A percentile compares a stretch with the other conserved stretches of the same genome.
These are phyloP conservation scores for Maudiozyma humilis DNA, from an alignment of 1,139 yeast species.

Conservation along the genomic window DNA sequence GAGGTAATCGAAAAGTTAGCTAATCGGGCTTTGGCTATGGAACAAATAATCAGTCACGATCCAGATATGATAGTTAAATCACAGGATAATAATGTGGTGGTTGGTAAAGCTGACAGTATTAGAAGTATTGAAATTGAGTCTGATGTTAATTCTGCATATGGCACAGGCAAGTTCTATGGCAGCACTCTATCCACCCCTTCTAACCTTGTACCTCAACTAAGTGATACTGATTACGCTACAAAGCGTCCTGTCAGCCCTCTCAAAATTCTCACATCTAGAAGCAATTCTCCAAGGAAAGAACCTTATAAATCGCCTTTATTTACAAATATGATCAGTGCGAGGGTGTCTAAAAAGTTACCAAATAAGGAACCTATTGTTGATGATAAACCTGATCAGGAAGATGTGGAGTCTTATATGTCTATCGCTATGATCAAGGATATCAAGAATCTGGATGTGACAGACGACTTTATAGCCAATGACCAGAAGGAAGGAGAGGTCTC, in stretches of 20 bases:
- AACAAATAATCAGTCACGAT: conserved; percentile 7
- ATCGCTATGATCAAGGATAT: neutral
- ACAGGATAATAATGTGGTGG: conserved; percentile 10
- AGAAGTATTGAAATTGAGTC: conserved; percentile 10
- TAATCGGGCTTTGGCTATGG: neutral
- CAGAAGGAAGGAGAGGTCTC: conserved; percentile 8
- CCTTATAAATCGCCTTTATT: neutral
- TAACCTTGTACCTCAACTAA: neutral
- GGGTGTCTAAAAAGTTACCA: no score
- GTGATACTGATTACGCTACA: neutral
- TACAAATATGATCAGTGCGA: neutral
- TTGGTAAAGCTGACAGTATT: conserved; percentile 11
- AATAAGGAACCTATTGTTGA: no score
- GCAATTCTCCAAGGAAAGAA: conserved; percentile 2
- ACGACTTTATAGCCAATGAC: neutral
- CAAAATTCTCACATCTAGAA: conserved; percentile 12
- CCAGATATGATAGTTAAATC: conserved; percentile 10
- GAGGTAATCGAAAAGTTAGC: neutral
- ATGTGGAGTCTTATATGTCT: neutral
- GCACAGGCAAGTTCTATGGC: neutral
- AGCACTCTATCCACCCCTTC: neutral
- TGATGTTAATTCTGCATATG: conserved; percentile 1
- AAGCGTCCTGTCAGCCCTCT: conserved; percentile 20
- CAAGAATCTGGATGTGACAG: neutral
- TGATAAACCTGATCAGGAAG: neutral